Conservation (phyloP, 2,329 filamentous ascomycete species). For the Fusarium guadeloupense region DNA sequence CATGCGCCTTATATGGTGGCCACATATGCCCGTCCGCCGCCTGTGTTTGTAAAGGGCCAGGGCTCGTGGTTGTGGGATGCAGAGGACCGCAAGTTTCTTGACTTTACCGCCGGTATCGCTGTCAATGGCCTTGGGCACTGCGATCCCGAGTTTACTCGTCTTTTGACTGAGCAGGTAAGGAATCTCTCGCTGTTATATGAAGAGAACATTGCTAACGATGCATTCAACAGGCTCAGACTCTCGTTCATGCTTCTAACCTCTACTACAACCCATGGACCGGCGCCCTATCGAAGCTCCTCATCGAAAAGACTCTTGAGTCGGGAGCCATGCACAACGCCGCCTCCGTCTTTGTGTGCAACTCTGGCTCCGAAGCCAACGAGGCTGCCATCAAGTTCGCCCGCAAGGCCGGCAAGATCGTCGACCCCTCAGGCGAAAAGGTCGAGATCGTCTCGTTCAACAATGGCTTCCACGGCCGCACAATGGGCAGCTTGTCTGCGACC, state of each 20-base stretch:
- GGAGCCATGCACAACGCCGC: slow-evolving; percentile 84
- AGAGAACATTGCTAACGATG: background rate
- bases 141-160: slow-evolving; percentile 77
- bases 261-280: slow-evolving; percentile 98
- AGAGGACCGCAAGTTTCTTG: slow-evolving; percentile 88
- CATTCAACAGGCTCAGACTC: slow-evolving; percentile 66
- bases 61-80: slow-evolving; percentile 91
- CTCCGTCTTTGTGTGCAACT: slow-evolving; percentile 94
- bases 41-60: slow-evolving; percentile 87
- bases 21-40: slow-evolving; percentile 89
- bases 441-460: slow-evolving; percentile 91
- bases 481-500: slow-evolving; percentile 94
- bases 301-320: slow-evolving; percentile 80
- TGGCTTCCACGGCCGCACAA: slow-evolving; percentile 95
- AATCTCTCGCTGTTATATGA: background rate
- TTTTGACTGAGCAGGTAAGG: slow-evolving; percentile 79
- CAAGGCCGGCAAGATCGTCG: slow-evolving; percentile 82
- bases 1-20: slow-evolving; percentile 92
- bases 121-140: slow-evolving; percentile 94
- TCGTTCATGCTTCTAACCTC: slow-evolving; percentile 93
- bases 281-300: slow-evolving; percentile 82
- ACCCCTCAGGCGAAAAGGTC: slow-evolving; percentile 76
- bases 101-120: slow-evolving; percentile 95
- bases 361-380: slow-evolving; percentile 96
- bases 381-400: slow-evolving; percentile 96